Conservation (phyloP, 257 asterid species). For the Gentiana dahurica region DNA sequence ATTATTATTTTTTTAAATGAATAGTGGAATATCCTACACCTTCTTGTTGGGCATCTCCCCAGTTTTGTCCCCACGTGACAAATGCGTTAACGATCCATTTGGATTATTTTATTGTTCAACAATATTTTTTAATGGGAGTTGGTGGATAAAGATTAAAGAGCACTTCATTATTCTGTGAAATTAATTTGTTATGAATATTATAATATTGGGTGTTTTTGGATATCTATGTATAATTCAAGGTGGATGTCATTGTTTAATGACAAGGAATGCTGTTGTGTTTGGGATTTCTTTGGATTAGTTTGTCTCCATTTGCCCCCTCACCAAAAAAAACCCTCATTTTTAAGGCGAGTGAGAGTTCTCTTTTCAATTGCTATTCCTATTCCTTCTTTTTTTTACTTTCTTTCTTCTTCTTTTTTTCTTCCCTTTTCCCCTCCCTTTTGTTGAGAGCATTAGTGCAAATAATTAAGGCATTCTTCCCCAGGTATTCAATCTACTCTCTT, state of each 20-base stretch:
- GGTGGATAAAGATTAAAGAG: slow-evolving; percentile 21
- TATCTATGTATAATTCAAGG: slow-evolving; percentile 9
- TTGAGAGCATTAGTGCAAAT: slow-evolving; percentile 20
- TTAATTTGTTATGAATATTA: slow-evolving; percentile 17
- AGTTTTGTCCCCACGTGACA: slow-evolving; percentile 52
- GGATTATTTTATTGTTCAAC: slow-evolving; percentile 20
- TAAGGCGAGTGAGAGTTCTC: slow-evolving; percentile 28
- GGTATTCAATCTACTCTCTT: slow-evolving; percentile 22
- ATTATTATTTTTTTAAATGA: no score
- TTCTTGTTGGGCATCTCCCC: slow-evolving; percentile 20
- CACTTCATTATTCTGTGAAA: slow-evolving; percentile 21
- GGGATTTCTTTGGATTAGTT: slow-evolving; percentile 39
- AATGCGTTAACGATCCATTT: slow-evolving; percentile 29
- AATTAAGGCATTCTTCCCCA: slow-evolving; percentile 18
- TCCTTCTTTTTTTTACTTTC: slow-evolving; percentile 12
- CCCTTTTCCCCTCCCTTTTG: slow-evolving; percentile 4
- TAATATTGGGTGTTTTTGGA: slow-evolving; percentile 14
- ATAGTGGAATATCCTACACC: slow-evolving; percentile 16
- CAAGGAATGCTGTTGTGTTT: slow-evolving; percentile 41
- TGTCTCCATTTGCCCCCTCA: slow-evolving; percentile 31
- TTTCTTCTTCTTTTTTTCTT: no score
- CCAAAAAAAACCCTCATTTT: slow-evolving; percentile 16
- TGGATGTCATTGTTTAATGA: slow-evolving; percentile 78
- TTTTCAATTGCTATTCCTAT: slow-evolving; percentile 34
- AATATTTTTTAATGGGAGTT: slow-evolving; percentile 9